Percentiles rank a stretch among this genome's conserved stretches.
Evolutionary conservation across 2,329 filamentous ascomycete species (phyloP).

Genomic region (Claviceps sp.): DNA sequence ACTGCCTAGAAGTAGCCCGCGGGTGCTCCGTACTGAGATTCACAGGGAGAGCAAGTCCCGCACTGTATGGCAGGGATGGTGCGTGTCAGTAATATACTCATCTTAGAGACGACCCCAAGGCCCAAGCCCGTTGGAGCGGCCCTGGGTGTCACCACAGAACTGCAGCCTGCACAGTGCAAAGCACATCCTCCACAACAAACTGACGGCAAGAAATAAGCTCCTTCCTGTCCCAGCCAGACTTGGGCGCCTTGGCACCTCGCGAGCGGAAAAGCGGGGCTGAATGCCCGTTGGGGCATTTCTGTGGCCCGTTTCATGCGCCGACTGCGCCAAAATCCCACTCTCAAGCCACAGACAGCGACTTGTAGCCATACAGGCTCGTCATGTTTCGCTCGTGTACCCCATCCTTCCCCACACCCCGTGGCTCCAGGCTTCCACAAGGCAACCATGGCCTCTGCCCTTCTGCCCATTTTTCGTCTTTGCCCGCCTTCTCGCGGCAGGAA

Average conservation of each 20-base stretch:
- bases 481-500: background rate
- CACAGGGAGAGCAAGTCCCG: too few relatives aligned
- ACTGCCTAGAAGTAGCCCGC: too few relatives aligned
- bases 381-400: constrained; percentile 2
- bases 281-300: constrained; percentile 1
- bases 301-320: background rate
- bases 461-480: background rate
- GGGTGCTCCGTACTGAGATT: too few relatives aligned
- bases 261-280: background rate
- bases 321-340: background rate
- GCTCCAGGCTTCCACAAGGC: background rate
- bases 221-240: background rate
- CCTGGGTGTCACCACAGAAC: too few relatives aligned
- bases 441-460: background rate
- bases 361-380: background rate
- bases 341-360: background rate
- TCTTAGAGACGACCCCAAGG: too few relatives aligned
- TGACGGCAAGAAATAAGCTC: background rate
- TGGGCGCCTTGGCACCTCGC: background rate
- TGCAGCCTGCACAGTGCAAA: too few relatives aligned
- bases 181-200: background rate
- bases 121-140: too few relatives aligned
- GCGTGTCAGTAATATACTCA: too few relatives aligned
- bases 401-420: background rate
- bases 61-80: too few relatives aligned